These are phyloP conservation scores for Sclerotinia borealis DNA, from an alignment of 2,329 filamentous ascomycete species.

Conservation along the genomic window DNA sequence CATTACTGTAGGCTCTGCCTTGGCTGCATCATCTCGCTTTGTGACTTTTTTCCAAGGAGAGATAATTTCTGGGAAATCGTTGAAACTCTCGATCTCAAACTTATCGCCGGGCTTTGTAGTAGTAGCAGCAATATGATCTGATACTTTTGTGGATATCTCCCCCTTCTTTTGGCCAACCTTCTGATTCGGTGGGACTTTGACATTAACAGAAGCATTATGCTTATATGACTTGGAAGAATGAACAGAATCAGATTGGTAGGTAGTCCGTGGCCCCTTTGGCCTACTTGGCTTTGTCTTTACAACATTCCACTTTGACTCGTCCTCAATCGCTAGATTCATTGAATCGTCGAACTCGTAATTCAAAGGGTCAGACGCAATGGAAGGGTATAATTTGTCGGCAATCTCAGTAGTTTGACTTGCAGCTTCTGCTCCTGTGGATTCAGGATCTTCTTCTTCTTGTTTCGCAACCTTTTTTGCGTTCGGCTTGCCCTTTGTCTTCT, in stretches of 20 bases:
- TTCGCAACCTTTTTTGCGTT: background rate
- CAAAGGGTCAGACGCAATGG: slow-evolving; percentile 4
- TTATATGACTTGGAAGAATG: background rate
- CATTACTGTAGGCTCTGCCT: background rate
- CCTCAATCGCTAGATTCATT: background rate
- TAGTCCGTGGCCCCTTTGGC: background rate
- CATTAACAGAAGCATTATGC: background rate
- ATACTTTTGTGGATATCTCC: background rate
- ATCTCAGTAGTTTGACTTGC: background rate
- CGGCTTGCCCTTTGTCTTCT: background rate
- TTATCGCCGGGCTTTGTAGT: background rate
- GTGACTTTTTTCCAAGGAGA: background rate
- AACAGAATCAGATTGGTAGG: background rate
- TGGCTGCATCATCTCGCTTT: no score
- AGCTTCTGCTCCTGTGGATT: background rate
- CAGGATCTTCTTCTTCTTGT: background rate
- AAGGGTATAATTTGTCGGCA: background rate
- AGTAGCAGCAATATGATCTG: background rate
- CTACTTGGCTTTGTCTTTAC: background rate
- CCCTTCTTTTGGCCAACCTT: background rate
- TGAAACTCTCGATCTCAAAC: background rate
- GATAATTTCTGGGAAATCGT: background rate
- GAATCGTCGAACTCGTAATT: slow-evolving; percentile 4
- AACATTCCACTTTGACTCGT: background rate
- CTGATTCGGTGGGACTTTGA: no score